These are phyloP conservation scores for Flaveria linearis DNA, from an alignment of 129 eudicot species.

Conservation along the genomic window DNA sequence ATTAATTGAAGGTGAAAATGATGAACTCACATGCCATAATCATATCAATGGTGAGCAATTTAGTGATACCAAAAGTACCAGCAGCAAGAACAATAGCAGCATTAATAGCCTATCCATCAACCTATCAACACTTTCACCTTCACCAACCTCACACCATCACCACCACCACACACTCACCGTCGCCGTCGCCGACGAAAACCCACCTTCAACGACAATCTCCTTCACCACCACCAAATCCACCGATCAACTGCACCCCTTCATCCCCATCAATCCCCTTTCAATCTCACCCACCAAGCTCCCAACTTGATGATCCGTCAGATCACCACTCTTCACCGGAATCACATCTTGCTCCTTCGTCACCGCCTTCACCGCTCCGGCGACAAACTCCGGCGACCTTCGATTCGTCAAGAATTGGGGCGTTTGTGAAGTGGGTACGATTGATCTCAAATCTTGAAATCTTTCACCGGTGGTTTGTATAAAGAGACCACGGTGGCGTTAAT, in stretches of 20 bases:
- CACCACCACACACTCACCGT: slow-evolving; percentile 20
- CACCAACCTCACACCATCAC: slow-evolving; percentile 27
- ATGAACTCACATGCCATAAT: slow-evolving; percentile 96
- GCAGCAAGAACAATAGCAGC: slow-evolving; percentile 90
- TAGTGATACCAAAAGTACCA: slow-evolving; percentile 84
- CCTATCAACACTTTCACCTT: slow-evolving; percentile 43
- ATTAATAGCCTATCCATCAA: slow-evolving; percentile 81
- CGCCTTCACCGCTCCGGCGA: slow-evolving; percentile 29
- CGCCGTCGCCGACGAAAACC: slow-evolving; percentile 52
- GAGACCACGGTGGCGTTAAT: slow-evolving; percentile 43
- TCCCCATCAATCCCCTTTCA: slow-evolving; percentile 48
- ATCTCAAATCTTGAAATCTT: slow-evolving; percentile 27
- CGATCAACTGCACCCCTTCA: slow-evolving; percentile 47
- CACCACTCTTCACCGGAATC: slow-evolving; percentile 44
- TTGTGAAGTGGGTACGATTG: slow-evolving; percentile 28
- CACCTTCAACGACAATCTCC: slow-evolving; percentile 79
- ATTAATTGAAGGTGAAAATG: not conserved
- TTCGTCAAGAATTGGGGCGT: slow-evolving; percentile 31
- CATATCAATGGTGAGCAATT: slow-evolving; percentile 87
- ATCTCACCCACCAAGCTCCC: slow-evolving; percentile 41
- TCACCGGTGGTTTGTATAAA: slow-evolving; percentile 35
- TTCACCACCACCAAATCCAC: slow-evolving; percentile 67
- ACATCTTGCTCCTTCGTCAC: slow-evolving; percentile 42
- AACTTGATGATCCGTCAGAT: slow-evolving; percentile 47
- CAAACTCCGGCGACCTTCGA: slow-evolving; percentile 20